Conservation (phyloP, 2,329 filamentous ascomycete genomes). For the Plectosphaerella sp. region DNA sequence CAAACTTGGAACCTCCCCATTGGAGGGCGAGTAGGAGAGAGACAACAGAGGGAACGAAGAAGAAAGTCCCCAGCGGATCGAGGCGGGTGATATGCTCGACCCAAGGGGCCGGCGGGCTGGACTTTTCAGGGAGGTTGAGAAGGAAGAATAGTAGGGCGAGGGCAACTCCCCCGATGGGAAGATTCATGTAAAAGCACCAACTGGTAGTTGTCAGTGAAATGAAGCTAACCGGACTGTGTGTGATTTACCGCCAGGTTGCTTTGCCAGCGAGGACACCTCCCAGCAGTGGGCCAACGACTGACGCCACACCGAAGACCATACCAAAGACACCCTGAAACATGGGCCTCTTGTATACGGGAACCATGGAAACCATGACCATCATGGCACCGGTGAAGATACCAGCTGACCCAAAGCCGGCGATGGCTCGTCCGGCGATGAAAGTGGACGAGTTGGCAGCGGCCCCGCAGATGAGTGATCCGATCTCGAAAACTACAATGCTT, state of each 20-base stretch:
- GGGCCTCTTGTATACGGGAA: conserved; percentile 56
- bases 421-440: conserved; percentile 53
- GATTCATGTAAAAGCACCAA: conserved; percentile 58
- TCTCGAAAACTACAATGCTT: conserved; percentile 47
- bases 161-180: conserved; percentile 49
- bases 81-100: conserved; percentile 44
- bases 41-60: conserved; percentile 56
- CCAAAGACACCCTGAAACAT: conserved; percentile 54
- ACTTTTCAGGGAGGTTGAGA: conserved; percentile 35
- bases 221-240: background rate
- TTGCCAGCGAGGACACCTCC: conserved; percentile 48
- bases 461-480: conserved; percentile 51
- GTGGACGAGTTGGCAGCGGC: conserved; percentile 46
- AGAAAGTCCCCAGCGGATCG: conserved; percentile 54
- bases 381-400: conserved; percentile 55
- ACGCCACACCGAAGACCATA: conserved; percentile 50
- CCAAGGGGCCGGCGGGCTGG: conserved; percentile 22
- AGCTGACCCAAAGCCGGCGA: conserved; percentile 51
- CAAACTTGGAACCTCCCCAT: conserved; percentile 53
- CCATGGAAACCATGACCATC: conserved; percentile 52
- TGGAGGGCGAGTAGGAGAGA: conserved; percentile 59
- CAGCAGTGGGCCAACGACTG: conserved; percentile 48
- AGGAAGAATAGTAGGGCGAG: conserved; percentile 44
- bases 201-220: conserved; percentile 11
- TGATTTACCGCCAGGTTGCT: conserved; percentile 39